Evolutionary conservation across 441 rosid species (phyloP), one percentile per base, ranked within the genome.

Genomic region (Mallotus repandus): DNA sequence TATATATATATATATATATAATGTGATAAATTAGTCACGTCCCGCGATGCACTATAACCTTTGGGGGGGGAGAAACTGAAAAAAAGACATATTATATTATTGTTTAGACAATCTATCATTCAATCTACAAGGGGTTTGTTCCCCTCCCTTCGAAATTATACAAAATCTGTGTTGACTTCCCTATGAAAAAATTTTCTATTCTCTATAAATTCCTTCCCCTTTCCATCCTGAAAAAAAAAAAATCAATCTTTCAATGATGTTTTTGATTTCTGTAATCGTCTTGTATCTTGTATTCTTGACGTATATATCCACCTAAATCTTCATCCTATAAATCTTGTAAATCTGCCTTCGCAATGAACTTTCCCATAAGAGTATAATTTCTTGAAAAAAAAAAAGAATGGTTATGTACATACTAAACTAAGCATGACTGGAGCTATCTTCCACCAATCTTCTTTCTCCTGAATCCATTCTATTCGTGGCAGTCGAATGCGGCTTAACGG

Each of bases 401-500:
- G n/a, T 16, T 22, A 18, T 15, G 9, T 54, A 48, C 63, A 21
- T 21, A 35, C 25, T 74, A 72, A 43, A 67, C 83, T 25, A 74
- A 69, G 61, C 66, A 11, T 63, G 60, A 16, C 49, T 64, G 19
- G 79, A 52, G 49, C 70, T 66, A 25, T 74, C 65, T 38, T 66
- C 52, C 52, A 41, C 35, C 50, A 71, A 38, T 38, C 41, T 53
- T 78, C 67, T 58, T 73, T 21, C 56, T 64, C 57, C 71, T 32
- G 62, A 52, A 68, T 79, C 69, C 19, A 22, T 45, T 55, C 43
- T 75, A 14, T n/a, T 54, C 15, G 22, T 65, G 19, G 78, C 53
- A 18, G 75, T 10, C 4, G 78, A 69, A 56, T 82, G 85, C 32
- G 84, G 89, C 59, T 78, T 85, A 32, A 78, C 81, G 50, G 84